Evolutionary conservation across 192 early-diverging fungal genomes (phyloP).

Genomic region (Podila epigama): DNA sequence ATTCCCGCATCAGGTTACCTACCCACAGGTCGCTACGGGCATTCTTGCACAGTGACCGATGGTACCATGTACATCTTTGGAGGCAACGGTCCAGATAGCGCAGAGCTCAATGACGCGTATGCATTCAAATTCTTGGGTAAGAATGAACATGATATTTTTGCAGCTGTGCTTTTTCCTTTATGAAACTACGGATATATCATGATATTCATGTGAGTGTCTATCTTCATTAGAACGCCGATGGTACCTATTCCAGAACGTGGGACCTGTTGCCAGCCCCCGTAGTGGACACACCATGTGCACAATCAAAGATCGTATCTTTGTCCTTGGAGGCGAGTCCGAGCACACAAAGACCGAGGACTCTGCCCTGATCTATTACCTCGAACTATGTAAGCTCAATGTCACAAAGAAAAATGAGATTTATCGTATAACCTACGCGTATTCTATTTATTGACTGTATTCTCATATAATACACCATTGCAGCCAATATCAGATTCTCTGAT

Average conservation of each 20-base stretch:
- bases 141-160: background rate
- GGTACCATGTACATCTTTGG: slow-evolving; percentile 65
- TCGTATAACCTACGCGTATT: background rate
- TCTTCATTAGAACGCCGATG: slow-evolving; percentile 51
- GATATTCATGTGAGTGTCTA: background rate
- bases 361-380: slow-evolving; percentile 43
- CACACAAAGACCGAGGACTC: slow-evolving; percentile 48
- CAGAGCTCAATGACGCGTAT: slow-evolving; percentile 56
- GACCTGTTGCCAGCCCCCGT: slow-evolving; percentile 57
- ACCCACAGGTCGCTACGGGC: slow-evolving; percentile 54
- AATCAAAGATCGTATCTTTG: slow-evolving; percentile 51
- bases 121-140: slow-evolving; percentile 61
- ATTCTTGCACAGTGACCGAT: slow-evolving; percentile 50
- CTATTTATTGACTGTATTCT: background rate
- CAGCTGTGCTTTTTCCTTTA: background rate
- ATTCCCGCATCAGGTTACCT: slow-evolving; percentile 56
- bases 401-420: background rate
- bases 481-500: slow-evolving; percentile 35
- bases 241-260: slow-evolving; percentile 68
- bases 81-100: slow-evolving; percentile 52
- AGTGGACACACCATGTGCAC: slow-evolving; percentile 55
- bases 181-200: background rate
- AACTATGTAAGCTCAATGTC: slow-evolving; percentile 9
- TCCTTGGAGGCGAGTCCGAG: slow-evolving; percentile 61
- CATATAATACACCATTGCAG: background rate